Percentiles rank a stretch among this genome's conserved stretches.
Conservation (phyloP, 148 eudicot genomes). For the Dianthus caryophyllus region DNA sequence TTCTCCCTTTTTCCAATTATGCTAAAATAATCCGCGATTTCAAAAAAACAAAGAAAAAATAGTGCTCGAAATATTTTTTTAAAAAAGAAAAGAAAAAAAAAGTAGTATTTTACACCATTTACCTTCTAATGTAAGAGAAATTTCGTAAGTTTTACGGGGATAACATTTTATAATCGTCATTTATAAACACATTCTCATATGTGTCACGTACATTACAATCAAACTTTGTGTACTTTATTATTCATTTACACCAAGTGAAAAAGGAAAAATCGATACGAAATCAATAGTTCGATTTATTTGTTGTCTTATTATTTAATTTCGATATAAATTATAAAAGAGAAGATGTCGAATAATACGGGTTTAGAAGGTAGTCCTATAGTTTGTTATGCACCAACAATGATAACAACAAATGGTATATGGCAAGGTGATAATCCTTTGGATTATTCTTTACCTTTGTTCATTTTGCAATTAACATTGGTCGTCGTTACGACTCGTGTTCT, state of each 20-base stretch:
- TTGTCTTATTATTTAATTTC: not conserved
- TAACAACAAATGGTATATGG: conserved; percentile 72
- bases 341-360: conserved; percentile 21
- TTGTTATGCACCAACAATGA: conserved; percentile 63
- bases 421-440: conserved; percentile 74
- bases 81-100: no score
- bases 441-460: conserved; percentile 64
- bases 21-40: conserved; percentile 7
- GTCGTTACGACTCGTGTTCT: conserved; percentile 53
- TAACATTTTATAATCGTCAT: not conserved
- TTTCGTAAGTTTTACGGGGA: not conserved
- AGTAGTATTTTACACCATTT: not conserved
- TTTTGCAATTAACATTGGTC: conserved; percentile 56
- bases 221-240: not conserved
- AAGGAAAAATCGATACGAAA: not conserved
- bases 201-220: not conserved
- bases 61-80: not conserved
- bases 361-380: conserved; percentile 24
- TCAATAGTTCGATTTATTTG: not conserved
- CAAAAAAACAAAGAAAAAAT: not conserved
- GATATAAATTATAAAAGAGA: not conserved
- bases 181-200: not conserved
- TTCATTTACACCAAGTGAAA: not conserved
- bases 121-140: no score
- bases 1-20: not conserved